Evolutionary conservation across 2,329 filamentous ascomycete genomes (phyloP).

Genomic region (Shiraia bambusicola): DNA sequence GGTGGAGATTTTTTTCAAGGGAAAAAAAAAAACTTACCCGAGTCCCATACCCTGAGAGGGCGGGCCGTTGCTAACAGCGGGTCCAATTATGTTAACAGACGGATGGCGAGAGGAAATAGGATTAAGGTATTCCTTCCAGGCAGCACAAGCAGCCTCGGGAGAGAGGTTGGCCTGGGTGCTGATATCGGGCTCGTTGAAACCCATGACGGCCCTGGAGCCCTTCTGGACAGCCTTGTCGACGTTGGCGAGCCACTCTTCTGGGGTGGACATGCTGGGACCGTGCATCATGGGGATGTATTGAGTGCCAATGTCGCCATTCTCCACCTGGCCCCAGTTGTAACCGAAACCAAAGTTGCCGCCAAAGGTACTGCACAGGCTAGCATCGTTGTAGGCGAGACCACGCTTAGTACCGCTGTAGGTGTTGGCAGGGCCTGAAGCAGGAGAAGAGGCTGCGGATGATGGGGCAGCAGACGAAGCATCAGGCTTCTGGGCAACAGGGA

Average conservation of each 20-base stretch:
- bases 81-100: slow-evolving; percentile 36
- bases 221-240: slow-evolving; percentile 44
- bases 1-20: no score
- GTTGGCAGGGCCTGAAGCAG: slow-evolving; percentile 21
- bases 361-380: slow-evolving; percentile 56
- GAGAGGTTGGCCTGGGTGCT: slow-evolving; percentile 37
- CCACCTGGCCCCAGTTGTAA: slow-evolving; percentile 65
- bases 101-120: slow-evolving; percentile 29
- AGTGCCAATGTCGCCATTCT: slow-evolving; percentile 47
- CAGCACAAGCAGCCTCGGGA: slow-evolving; percentile 33
- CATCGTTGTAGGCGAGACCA: slow-evolving; percentile 68
- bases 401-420: slow-evolving; percentile 56
- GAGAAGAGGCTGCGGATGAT: slow-evolving; percentile 14
- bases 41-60: slow-evolving; percentile 32
- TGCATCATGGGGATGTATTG: slow-evolving; percentile 62
- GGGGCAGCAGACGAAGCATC: slow-evolving; percentile 7
- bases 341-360: slow-evolving; percentile 57
- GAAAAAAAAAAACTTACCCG: not conserved
- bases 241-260: slow-evolving; percentile 35
- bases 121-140: slow-evolving; percentile 39
- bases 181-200: slow-evolving; percentile 45
- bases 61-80: slow-evolving; percentile 35
- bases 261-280: slow-evolving; percentile 21
- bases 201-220: slow-evolving; percentile 41
- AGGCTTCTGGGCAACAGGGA: slow-evolving; percentile 12